Percentiles rank a stretch among this genome's conserved stretches.
Conservation (phyloP, 2,329 filamentous ascomycete genomes). For the Colletotrichum incanum region DNA sequence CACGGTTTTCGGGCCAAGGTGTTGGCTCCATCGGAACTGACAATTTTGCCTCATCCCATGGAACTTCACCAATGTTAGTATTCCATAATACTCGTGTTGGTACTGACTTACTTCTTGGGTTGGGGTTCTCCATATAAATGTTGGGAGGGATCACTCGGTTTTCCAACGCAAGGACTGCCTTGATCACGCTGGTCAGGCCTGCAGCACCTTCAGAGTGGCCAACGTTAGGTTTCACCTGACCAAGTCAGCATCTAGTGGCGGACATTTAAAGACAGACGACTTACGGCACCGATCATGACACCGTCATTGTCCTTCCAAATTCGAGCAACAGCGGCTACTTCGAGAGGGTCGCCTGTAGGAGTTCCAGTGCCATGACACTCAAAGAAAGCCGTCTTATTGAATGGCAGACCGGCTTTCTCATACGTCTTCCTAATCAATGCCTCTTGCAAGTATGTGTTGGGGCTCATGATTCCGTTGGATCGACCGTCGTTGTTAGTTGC, state of each 20-base stretch:
- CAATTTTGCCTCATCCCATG: constrained; percentile 45
- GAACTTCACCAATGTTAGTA: constrained; percentile 5
- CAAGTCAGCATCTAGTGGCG: too few species aligned
- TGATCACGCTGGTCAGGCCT: constrained; percentile 52
- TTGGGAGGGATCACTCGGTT: constrained; percentile 41
- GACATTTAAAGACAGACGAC: background rate
- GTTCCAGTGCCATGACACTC: constrained; percentile 59
- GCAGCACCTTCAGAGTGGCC: constrained; percentile 56
- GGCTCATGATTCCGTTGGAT: constrained; percentile 56
- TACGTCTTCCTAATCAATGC: constrained; percentile 50
- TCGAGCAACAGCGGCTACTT: constrained; percentile 52
- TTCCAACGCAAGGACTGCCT: constrained; percentile 49
- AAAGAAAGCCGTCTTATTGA: constrained; percentile 45
- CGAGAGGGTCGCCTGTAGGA: constrained; percentile 55
- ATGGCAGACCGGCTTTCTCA: background rate
- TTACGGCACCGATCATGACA: constrained; percentile 50
- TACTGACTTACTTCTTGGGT: constrained; percentile 32
- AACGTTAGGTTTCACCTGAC: constrained; percentile 55
- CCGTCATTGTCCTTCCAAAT: constrained; percentile 44
- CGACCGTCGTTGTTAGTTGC: constrained; percentile 55
- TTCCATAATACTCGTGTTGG: too few species aligned
- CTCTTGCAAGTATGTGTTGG: constrained; percentile 50
- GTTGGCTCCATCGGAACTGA: constrained; percentile 47
- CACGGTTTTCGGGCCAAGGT: constrained; percentile 47
- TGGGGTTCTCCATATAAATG: constrained; percentile 41